phyloP scores from a whole-genome alignment of 202 grass and related monocot genomes.

The Panicum hallii region DNA sequence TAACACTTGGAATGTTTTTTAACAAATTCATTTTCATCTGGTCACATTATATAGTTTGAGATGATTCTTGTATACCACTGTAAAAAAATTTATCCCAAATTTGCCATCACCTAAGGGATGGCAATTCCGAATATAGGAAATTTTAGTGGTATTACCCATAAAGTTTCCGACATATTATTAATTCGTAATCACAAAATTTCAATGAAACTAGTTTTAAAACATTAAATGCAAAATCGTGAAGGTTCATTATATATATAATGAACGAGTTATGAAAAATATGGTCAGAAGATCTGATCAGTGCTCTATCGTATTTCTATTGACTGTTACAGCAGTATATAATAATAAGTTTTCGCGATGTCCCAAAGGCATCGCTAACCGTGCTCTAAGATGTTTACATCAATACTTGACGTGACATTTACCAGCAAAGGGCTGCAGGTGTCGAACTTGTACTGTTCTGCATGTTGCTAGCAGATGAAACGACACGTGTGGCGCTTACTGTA shows the following conservation, averaged over 20 bases:
- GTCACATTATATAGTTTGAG: neutral
- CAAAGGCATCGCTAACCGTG: neutral
- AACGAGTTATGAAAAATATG: neutral
- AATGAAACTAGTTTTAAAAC: too few relatives aligned
- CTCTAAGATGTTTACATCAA: neutral
- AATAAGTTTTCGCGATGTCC: too few relatives aligned
- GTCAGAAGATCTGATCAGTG: too few relatives aligned
- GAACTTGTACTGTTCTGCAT: neutral
- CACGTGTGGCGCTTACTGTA: neutral
- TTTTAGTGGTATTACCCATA: too few relatives aligned
- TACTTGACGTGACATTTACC: slow-evolving; percentile 9
- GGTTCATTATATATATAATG: neutral
- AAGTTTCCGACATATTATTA: too few relatives aligned
- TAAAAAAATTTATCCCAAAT: neutral
- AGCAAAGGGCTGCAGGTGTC: neutral
- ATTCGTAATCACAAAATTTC: too few relatives aligned
- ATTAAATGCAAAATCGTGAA: too few relatives aligned
- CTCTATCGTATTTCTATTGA: too few relatives aligned
- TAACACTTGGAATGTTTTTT: neutral
- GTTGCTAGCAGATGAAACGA: neutral
- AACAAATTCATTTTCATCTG: neutral
- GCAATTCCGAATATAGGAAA: too few relatives aligned
- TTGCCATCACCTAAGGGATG: too few relatives aligned
- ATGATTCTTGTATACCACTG: neutral
- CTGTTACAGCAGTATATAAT: too few relatives aligned